Evolutionary conservation across 805 yeast species (phyloP).

Genomic region (Diddensiella transvaalensis): DNA sequence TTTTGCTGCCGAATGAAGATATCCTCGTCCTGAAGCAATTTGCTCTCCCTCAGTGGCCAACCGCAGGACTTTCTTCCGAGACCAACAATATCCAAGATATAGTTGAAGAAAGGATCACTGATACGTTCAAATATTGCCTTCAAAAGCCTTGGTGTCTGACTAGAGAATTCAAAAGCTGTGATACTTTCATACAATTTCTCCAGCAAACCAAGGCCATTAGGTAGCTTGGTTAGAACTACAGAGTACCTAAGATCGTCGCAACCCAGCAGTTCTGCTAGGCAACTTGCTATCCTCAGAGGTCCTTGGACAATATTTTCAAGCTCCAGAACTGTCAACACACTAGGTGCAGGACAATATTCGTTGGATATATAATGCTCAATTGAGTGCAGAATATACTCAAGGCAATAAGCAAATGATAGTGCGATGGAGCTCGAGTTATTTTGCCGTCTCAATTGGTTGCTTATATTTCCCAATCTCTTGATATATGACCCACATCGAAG

Average conservation of each 20-base stretch:
- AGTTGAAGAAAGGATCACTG: slow-evolving; percentile 14
- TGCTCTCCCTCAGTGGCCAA: slow-evolving; percentile 3
- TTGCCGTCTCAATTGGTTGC: not conserved
- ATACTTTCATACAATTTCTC: slow-evolving; percentile 14
- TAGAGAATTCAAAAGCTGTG: slow-evolving; percentile 12
- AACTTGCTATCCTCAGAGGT: slow-evolving; percentile 4
- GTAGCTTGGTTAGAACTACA: slow-evolving; percentile 8
- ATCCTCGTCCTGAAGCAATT: not conserved
- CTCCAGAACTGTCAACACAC: not conserved
- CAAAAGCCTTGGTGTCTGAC: slow-evolving; percentile 5
- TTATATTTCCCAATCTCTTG: slow-evolving; percentile 13
- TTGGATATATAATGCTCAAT: not conserved
- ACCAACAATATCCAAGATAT: slow-evolving; percentile 14
- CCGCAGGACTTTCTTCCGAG: slow-evolving; percentile 7
- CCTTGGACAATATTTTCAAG: slow-evolving; percentile 1
- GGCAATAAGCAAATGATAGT: slow-evolving; percentile 18
- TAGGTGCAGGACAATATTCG: not conserved
- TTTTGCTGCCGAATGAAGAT: no score
- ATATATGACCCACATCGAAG: slow-evolving; percentile 14
- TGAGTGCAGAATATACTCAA: slow-evolving; percentile 7
- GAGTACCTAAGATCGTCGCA: slow-evolving; percentile 15
- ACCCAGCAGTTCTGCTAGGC: slow-evolving; percentile 16
- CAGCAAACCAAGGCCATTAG: slow-evolving; percentile 10
- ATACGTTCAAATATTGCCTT: slow-evolving; percentile 10
- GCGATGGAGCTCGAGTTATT: no score